Base-by-base conservation (phyloP, 495 filamentous ascomycete genomes). In the Penicillium pancosmium region DNA sequence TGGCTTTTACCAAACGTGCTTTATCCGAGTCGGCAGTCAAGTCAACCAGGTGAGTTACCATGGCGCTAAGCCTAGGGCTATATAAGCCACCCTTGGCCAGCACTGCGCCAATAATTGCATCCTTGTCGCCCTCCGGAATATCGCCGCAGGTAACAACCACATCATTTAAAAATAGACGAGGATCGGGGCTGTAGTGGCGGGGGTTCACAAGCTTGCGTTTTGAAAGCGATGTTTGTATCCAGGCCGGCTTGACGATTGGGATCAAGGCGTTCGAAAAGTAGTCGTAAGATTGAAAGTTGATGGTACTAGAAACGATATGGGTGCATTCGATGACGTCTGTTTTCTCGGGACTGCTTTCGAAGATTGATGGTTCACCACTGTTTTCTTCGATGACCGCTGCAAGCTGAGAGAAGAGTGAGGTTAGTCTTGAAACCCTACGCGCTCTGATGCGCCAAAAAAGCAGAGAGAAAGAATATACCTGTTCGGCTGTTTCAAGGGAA, bases 21-120 rank as follows among this genome's bases (percentile, higher is more conserved):
- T 92, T 94, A 2, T 84, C 80, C 38, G 88, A 77, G 9, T 93
- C 88, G 69, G 88, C 75, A 4, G 86, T 88, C 63, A 97, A 73
- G 6, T 95, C 92, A 35, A 96, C 91, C 59, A 98, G 80, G 73
- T 99, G 94, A 2, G 94, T 99, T 8, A 89, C 89, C 64, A 85
- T 65, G 44, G 84, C 88, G 9, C 87, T 86, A 16, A 96, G 66
- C 41, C 81, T 77, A 54, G 82, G 80, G 18, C 85, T 86, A 64
- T 92, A 90, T 68, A 89, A 80, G 41, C 94, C 94, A 31, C 94
- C 94, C 75, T 95, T 88, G 0, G 95, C 93, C 59, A 95, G 73
- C 5, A 96, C 90, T 5, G 91, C 94, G 3, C 92, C 94, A 50
- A 89, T 85, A 54, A 99, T 97, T 0, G 91, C 88, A 72, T 98